Conservation (phyloP, 495 filamentous ascomycete species). For the Penicillium simplicissimum region DNA sequence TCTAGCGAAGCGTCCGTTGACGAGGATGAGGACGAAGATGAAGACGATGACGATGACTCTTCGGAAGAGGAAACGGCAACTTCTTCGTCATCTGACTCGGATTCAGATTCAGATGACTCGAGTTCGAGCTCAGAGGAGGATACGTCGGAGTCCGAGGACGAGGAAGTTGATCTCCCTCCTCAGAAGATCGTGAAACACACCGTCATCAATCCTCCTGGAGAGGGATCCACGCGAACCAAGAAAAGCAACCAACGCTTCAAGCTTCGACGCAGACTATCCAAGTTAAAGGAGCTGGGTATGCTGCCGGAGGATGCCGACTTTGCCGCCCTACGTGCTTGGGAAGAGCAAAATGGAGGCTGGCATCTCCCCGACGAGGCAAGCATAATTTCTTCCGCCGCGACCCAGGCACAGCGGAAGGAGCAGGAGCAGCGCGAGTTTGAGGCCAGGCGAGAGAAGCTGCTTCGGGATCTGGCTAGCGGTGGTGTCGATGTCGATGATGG, state of each 20-base stretch:
- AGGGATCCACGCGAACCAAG: constrained; percentile 52
- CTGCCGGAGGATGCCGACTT: constrained; percentile 51
- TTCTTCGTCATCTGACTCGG: constrained; percentile 31
- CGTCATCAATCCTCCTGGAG: constrained; percentile 34
- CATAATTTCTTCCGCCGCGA: constrained; percentile 11
- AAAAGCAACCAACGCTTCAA: constrained; percentile 56
- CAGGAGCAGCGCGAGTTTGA: constrained; percentile 46
- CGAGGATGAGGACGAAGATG: constrained; percentile 9
- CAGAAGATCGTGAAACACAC: not conserved
- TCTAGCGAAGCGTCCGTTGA: not conserved
- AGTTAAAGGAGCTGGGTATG: constrained; percentile 51
- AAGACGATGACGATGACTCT: constrained; percentile 16
- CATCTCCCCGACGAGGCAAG: constrained; percentile 25
- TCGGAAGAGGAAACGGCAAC: constrained; percentile 21
- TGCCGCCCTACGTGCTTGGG: constrained; percentile 45
- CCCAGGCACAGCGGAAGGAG: constrained; percentile 21
- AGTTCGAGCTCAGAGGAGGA: constrained; percentile 25
- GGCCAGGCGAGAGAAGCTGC: constrained; percentile 50
- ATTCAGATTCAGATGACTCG: constrained; percentile 34
- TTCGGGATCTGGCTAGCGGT: constrained; percentile 52
- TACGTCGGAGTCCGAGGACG: constrained; percentile 35
- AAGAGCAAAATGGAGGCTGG: constrained; percentile 32
- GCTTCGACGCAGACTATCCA: constrained; percentile 46
- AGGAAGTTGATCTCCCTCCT: constrained; percentile 5
- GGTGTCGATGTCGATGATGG: constrained; percentile 48